Percentiles rank a stretch among this genome's conserved stretches.
These are phyloP conservation scores for Zygosaccharomyces pseudorouxii DNA, from an alignment of 805 yeast genomes.

Conservation along the genomic window DNA sequence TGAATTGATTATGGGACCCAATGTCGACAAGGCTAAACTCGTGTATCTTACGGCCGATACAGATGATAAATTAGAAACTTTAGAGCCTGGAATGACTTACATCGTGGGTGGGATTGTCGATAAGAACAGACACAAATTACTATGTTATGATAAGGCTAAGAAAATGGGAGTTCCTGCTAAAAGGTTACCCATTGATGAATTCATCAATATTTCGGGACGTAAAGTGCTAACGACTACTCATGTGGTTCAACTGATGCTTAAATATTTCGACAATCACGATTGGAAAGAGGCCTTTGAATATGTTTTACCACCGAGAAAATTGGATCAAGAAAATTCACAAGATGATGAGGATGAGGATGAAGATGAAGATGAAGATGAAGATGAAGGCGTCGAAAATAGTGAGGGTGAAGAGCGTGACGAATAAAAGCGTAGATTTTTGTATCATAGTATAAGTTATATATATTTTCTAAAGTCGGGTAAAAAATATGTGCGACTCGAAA, in stretches of 20 bases:
- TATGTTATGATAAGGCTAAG: constrained; percentile 80
- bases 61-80: constrained; percentile 55
- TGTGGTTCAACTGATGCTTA: constrained; percentile 81
- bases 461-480: constrained; percentile 5
- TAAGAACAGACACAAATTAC: constrained; percentile 77
- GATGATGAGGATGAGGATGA: constrained; percentile 1
- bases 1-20: constrained; percentile 33
- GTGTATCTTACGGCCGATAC: constrained; percentile 88
- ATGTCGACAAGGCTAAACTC: constrained; percentile 39
- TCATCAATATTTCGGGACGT: constrained; percentile 76
- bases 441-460: neutral
- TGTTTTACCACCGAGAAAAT: constrained; percentile 81
- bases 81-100: constrained; percentile 70
- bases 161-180: constrained; percentile 65
- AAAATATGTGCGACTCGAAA: neutral
- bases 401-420: neutral
- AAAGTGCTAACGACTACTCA: constrained; percentile 90
- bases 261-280: constrained; percentile 71
- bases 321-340: constrained; percentile 19
- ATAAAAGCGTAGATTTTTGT: neutral
- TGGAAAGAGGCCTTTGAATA: constrained; percentile 85
- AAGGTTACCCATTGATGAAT: constrained; percentile 82
- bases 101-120: constrained; percentile 96
- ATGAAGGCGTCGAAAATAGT: neutral
- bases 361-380: neutral